phyloP scores from a whole-genome alignment of 345 rosid species.

The Linum tenue region DNA sequence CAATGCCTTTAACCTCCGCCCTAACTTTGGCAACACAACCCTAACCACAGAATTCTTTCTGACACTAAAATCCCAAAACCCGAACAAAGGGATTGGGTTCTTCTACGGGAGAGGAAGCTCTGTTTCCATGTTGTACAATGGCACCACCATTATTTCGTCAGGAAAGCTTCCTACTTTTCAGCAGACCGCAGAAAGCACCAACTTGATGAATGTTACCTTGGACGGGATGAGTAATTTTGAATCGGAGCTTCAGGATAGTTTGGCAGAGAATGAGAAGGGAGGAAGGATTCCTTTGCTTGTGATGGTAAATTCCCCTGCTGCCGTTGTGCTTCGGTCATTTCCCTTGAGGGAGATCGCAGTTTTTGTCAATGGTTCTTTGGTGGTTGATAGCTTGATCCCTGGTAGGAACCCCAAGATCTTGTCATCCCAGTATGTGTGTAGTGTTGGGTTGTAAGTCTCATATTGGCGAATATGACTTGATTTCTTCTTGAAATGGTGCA shows the following conservation, averaged over 20 bases:
- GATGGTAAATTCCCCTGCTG: conserved; percentile 29
- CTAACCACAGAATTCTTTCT: conserved; percentile 28
- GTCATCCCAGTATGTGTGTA: conserved; percentile 22
- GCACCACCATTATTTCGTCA: conserved; percentile 22
- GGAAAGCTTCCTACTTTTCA: conserved; percentile 37
- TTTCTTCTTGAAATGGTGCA: too few species aligned
- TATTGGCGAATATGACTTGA: background rate
- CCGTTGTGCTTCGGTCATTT: conserved; percentile 18
- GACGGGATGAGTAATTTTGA: conserved; percentile 34
- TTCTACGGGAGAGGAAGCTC: conserved; percentile 35
- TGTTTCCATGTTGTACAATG: conserved; percentile 24
- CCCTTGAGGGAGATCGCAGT: conserved; percentile 29
- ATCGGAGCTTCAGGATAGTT: conserved; percentile 27
- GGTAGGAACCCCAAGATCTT: conserved; percentile 23
- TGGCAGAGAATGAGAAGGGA: conserved; percentile 19
- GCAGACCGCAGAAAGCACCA: conserved; percentile 29
- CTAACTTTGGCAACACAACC: conserved; percentile 22
- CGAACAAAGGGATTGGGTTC: conserved; percentile 26
- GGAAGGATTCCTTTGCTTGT: conserved; percentile 41
- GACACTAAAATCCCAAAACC: conserved; percentile 34
- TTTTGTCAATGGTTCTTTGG: conserved; percentile 27
- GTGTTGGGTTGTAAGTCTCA: conserved; percentile 7
- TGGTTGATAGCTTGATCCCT: conserved; percentile 37
- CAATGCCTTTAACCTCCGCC: conserved; percentile 21
- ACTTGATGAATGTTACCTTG: conserved; percentile 23